A percentile compares a stretch with the other conserved stretches of the same genome.
These are phyloP conservation scores for Sclerotinia trifoliorum DNA, from an alignment of 2,329 filamentous ascomycete genomes.

Conservation along the genomic window DNA sequence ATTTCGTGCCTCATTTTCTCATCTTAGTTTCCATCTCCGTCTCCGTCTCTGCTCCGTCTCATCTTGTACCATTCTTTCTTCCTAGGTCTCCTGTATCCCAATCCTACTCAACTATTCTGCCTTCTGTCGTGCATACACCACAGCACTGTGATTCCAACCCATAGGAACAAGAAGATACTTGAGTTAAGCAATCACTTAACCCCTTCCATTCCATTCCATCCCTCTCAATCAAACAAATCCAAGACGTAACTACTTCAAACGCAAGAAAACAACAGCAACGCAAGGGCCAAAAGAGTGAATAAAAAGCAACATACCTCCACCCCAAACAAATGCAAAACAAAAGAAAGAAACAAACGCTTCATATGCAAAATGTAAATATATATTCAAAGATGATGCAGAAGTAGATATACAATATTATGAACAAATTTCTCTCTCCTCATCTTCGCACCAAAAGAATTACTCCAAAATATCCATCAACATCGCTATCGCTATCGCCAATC, in stretches of 20 bases:
- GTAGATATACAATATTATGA: slow-evolving; percentile 36
- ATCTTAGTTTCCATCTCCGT: background rate
- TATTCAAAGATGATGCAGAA: slow-evolving; percentile 33
- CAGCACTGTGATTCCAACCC: too few relatives aligned
- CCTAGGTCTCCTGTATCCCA: too few relatives aligned
- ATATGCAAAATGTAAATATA: slow-evolving; percentile 8
- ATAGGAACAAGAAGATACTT: background rate
- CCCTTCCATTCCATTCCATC: background rate
- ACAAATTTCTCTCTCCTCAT: slow-evolving; percentile 6
- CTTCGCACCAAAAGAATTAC: slow-evolving; percentile 2
- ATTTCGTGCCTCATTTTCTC: background rate
- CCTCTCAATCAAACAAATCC: background rate
- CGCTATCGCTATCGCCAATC: background rate
- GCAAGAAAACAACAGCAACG: background rate
- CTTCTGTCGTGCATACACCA: too few relatives aligned
- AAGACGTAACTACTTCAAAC: background rate
- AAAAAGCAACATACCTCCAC: background rate
- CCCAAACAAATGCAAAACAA: background rate
- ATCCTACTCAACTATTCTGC: background rate
- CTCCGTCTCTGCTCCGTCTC: background rate
- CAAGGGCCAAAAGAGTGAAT: background rate
- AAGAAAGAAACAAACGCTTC: background rate
- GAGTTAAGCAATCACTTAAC: background rate
- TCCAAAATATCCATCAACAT: slow-evolving; percentile 7
- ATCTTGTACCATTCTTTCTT: background rate